phyloP scores from a whole-genome alignment of 441 rosid genomes.

The Adansonia rubrostipa region DNA sequence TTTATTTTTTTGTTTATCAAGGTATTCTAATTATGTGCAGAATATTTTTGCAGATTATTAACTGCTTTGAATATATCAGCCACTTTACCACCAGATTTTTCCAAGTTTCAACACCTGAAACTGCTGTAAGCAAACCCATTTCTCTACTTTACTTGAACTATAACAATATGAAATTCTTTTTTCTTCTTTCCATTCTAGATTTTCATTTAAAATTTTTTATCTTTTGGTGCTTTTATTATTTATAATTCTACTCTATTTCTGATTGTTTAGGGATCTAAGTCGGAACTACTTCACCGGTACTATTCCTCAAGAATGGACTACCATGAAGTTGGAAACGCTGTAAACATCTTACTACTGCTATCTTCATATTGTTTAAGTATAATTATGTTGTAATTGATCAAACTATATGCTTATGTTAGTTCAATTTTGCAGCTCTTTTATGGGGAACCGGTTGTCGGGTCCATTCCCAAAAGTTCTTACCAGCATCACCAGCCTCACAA shows the following conservation, averaged over 20 bases:
- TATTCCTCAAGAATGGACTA: constrained; percentile 77
- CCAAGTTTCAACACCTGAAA: constrained; percentile 70
- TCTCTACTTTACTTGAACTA: background rate
- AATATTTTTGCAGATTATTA: constrained; percentile 52
- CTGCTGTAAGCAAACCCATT: constrained; percentile 54
- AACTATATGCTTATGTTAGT: constrained; percentile 25
- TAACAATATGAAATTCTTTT: background rate
- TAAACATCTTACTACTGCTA: constrained; percentile 33
- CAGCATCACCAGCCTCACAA: constrained; percentile 59
- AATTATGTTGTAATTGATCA: background rate
- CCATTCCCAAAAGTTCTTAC: constrained; percentile 80
- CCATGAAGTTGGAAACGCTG: constrained; percentile 70
- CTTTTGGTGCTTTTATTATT: background rate
- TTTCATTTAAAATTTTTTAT: background rate
- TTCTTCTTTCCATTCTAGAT: too few species aligned
- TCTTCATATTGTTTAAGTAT: background rate
- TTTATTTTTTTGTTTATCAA: background rate
- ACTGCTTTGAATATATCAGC: constrained; percentile 76
- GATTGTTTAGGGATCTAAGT: constrained; percentile 75
- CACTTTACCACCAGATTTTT: constrained; percentile 68
- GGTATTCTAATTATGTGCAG: background rate
- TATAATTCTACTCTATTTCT: background rate
- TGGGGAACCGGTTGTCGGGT: constrained; percentile 89
- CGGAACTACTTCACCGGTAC: constrained; percentile 75
- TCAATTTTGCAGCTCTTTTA: constrained; percentile 60